Percentiles rank a stretch among this genome's conserved stretches.
Conservation (phyloP, 768 basidiomycete species). For the Serpula lacrymans region DNA sequence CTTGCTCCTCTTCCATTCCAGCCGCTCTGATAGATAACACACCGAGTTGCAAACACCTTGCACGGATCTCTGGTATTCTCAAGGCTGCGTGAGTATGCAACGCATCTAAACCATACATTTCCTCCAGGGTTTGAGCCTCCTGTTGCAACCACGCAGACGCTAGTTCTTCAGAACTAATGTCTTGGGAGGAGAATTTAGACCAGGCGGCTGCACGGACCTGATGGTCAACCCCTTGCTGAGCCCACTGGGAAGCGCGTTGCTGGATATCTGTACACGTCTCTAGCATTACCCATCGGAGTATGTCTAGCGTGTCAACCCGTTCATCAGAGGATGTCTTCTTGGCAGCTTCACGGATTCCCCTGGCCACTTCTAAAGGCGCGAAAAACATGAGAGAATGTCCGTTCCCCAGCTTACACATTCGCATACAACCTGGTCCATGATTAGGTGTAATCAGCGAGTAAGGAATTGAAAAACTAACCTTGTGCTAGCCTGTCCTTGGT, state of each 20-base stretch:
- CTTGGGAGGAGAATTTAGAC: conserved; percentile 10
- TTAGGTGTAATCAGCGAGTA: too few species aligned
- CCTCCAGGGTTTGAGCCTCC: conserved; percentile 34
- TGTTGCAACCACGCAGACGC: conserved; percentile 33
- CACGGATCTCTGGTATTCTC: conserved; percentile 15
- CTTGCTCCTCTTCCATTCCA: conserved; percentile 44
- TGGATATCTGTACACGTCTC: conserved; percentile 41
- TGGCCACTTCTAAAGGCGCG: conserved; percentile 42
- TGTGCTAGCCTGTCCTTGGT: conserved; percentile 52
- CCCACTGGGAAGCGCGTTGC: conserved; percentile 38
- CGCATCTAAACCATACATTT: conserved; percentile 26
- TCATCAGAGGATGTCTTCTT: conserved; percentile 4
- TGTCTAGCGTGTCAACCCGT: conserved; percentile 23
- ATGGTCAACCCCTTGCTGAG: conserved; percentile 38
- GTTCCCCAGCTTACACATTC: conserved; percentile 47
- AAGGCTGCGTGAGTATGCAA: conserved; percentile 1
- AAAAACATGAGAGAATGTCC: conserved; percentile 49
- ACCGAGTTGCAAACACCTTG: conserved; percentile 27
- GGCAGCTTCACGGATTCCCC: conserved; percentile 29
- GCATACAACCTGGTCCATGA: conserved; percentile 60
- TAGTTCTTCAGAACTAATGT: conserved; percentile 3
- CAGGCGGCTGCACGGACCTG: conserved; percentile 19
- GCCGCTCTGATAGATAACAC: conserved; percentile 14
- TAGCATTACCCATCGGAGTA: conserved; percentile 43
- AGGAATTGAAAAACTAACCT: conserved; percentile 29